Percentiles rank a stretch among this genome's conserved stretches.
phyloP scores from a whole-genome alignment of 306 rosid species.

The Acacia crassicarpa region DNA sequence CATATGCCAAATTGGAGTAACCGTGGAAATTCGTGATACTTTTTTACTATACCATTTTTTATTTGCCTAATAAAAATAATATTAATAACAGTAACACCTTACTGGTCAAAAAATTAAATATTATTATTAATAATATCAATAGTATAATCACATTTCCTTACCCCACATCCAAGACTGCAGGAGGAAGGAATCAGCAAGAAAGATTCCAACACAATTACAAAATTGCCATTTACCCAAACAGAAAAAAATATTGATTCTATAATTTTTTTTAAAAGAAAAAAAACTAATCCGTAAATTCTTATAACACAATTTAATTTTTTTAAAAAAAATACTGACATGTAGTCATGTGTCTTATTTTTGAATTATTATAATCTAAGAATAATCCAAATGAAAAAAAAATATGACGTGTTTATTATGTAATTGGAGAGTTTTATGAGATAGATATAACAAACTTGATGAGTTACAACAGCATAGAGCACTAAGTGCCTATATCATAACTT shows the following conservation, averaged over 20 bases:
- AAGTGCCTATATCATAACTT: too few species aligned
- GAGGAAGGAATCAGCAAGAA: slow-evolving; percentile 15
- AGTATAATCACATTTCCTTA: background rate
- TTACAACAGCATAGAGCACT: too few species aligned
- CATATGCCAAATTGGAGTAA: background rate
- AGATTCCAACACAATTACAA: slow-evolving; percentile 15
- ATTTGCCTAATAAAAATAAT: background rate
- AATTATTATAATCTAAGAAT: too few species aligned
- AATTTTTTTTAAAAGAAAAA: too few species aligned
- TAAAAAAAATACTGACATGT: too few species aligned
- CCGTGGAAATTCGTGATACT: background rate
- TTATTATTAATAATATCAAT: background rate
- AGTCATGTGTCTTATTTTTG: too few species aligned
- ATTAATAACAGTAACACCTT: background rate
- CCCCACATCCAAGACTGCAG: slow-evolving; percentile 31
- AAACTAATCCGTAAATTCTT: too few species aligned
- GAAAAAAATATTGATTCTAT: background rate
- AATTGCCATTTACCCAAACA: background rate
- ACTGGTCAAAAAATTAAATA: background rate
- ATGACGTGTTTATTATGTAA: too few species aligned
- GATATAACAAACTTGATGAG: too few species aligned
- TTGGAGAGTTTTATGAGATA: too few species aligned
- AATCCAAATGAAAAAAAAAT: too few species aligned
- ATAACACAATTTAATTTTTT: too few species aligned
- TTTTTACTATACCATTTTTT: background rate